Conservation (phyloP, 352 stramenopile genomes). For the Phytophthora hybrid region DNA sequence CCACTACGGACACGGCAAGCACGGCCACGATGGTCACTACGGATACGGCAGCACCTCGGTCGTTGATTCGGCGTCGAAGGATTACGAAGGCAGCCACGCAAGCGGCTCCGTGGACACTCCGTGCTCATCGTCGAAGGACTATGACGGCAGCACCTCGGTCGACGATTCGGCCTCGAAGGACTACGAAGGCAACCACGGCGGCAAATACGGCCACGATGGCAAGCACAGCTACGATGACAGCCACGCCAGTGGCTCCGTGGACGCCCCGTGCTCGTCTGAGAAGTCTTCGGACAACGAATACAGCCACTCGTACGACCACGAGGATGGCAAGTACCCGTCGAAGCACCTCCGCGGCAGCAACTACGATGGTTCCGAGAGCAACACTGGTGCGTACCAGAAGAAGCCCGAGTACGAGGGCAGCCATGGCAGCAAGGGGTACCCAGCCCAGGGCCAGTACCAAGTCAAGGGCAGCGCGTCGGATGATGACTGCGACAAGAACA, state of each 20-base stretch:
- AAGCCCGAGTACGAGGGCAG: constrained; percentile 12
- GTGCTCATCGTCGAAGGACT: not conserved
- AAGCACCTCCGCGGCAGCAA: constrained; percentile 31
- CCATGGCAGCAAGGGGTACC: constrained; percentile 3
- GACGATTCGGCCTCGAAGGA: not conserved
- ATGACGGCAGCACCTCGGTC: not conserved
- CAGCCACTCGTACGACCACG: constrained; percentile 5
- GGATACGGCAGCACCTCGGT: not conserved
- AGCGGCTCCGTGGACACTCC: not conserved
- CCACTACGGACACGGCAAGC: no score
- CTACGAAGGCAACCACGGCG: constrained; percentile 3
- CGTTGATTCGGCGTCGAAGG: not conserved
- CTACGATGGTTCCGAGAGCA: constrained; percentile 11
- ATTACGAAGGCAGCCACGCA: not conserved
- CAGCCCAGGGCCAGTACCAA: constrained; percentile 13
- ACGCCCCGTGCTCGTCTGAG: constrained; percentile 22
- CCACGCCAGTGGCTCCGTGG: constrained; percentile 5
- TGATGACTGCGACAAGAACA: constrained; percentile 1
- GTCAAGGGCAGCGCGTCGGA: not conserved
- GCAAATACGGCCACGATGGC: not conserved
- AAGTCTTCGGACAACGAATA: constrained; percentile 16
- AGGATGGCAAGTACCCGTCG: constrained; percentile 21
- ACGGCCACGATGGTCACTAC: not conserved
- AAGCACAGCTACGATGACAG: constrained; percentile 11
- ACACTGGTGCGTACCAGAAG: constrained; percentile 12